phyloP scores from a whole-genome alignment of 192 early-diverging fungal species.

The Backusella australiensis region DNA sequence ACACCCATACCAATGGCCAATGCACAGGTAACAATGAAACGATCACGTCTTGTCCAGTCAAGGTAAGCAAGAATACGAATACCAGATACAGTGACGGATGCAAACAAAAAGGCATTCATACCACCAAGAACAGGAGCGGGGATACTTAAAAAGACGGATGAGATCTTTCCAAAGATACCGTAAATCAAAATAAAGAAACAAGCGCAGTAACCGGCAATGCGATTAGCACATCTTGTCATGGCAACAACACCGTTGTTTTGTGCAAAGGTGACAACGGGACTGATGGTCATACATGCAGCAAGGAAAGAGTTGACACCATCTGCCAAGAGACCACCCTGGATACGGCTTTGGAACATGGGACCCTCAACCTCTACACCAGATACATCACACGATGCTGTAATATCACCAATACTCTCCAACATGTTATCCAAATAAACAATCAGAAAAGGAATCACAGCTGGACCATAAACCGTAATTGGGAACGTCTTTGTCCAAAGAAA shows the following conservation, averaged over 20 bases:
- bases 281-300: constrained; percentile 52
- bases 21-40: constrained; percentile 46
- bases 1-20: constrained; percentile 51
- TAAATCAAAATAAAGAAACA: constrained; percentile 47
- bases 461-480: constrained; percentile 48
- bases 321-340: constrained; percentile 55
- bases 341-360: constrained; percentile 43
- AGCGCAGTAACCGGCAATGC: constrained; percentile 49
- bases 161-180: constrained; percentile 53
- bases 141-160: constrained; percentile 44
- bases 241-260: constrained; percentile 59
- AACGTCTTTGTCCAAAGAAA: constrained; percentile 60
- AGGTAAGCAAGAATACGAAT: constrained; percentile 55
- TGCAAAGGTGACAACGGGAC: constrained; percentile 52
- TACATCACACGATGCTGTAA: constrained; percentile 55
- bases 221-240: constrained; percentile 45
- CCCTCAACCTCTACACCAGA: constrained; percentile 51
- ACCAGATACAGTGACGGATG: constrained; percentile 49
- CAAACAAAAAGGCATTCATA: constrained; percentile 54
- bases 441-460: constrained; percentile 38
- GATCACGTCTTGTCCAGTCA: constrained; percentile 51
- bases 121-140: constrained; percentile 50
- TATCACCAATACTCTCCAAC: constrained; percentile 49
- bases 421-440: constrained; percentile 39
- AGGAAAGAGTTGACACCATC: constrained; percentile 50